A percentile compares a stretch with the other conserved stretches of the same genome.
These are phyloP conservation scores for Plantago major DNA, from an alignment of 257 asterid genomes.

Conservation along the genomic window DNA sequence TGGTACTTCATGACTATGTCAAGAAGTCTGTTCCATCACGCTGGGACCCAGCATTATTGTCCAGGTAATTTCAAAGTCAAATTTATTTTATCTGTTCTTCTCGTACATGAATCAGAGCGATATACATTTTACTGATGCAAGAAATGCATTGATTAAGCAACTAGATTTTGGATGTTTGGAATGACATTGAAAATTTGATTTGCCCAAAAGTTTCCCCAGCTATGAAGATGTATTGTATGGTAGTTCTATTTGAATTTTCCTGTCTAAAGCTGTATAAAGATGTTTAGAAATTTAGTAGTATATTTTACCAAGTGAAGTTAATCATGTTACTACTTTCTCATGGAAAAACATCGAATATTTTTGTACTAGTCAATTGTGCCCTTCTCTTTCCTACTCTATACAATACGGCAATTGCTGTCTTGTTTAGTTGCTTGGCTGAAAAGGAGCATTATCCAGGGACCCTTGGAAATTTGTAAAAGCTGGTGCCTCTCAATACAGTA, in stretches of 20 bases:
- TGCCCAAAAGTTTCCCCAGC: neutral
- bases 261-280: neutral
- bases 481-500: neutral
- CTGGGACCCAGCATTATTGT: constrained; percentile 88
- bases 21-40: constrained; percentile 88
- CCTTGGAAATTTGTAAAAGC: neutral
- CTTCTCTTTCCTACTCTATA: neutral
- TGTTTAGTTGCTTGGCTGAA: neutral
- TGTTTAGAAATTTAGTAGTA: neutral
- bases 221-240: neutral
- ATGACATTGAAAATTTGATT: neutral
- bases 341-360: too few species aligned
- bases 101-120: neutral
- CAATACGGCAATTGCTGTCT: neutral
- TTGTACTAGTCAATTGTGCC: neutral
- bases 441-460: neutral
- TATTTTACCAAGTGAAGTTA: neutral
- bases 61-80: constrained; percentile 50
- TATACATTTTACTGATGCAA: neutral
- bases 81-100: neutral
- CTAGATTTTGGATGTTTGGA: constrained; percentile 6
- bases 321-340: neutral
- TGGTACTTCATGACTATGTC: constrained; percentile 81
- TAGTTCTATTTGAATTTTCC: neutral
- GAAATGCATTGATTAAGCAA: constrained; percentile 6